A percentile compares a stretch with the other conserved stretches of the same genome.
Conservation (phyloP, 257 asterid species). For the Solanum pennellii region DNA sequence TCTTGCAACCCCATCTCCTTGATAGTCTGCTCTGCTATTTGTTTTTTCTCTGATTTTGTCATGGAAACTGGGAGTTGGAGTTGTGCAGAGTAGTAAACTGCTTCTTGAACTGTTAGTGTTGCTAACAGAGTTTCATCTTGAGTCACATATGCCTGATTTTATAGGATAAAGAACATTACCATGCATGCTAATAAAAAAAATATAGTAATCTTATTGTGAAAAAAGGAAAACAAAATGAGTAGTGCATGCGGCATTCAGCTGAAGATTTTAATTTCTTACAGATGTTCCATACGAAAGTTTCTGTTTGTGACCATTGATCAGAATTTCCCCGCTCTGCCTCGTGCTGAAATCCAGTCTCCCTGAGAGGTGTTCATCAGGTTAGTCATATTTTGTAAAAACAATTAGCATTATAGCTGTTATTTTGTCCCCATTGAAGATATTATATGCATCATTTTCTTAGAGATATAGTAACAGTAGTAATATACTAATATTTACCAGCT, state of each 20-base stretch:
- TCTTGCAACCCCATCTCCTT: slow-evolving; percentile 23
- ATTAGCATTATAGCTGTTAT: neutral
- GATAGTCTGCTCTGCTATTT: slow-evolving; percentile 12
- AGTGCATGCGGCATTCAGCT: neutral
- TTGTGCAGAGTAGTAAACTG: slow-evolving; percentile 19
- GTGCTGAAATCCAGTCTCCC: slow-evolving; percentile 9
- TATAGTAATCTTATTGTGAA: neutral
- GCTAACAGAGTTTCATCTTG: slow-evolving; percentile 9
- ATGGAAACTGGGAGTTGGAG: slow-evolving; percentile 16
- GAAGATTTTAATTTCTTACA: neutral
- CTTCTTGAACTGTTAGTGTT: slow-evolving; percentile 16
- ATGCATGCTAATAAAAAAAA: neutral
- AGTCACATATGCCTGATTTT: slow-evolving; percentile 22
- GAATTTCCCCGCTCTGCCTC: slow-evolving; percentile 15
- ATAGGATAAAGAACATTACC: neutral
- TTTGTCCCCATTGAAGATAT: neutral
- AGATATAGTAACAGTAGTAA: no score
- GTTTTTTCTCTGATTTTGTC: slow-evolving; percentile 8
- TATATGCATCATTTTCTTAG: neutral
- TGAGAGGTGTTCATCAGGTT: neutral
- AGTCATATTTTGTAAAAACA: neutral
- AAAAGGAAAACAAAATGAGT: neutral
- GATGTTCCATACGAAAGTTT: slow-evolving; percentile 19
- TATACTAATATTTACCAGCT: slow-evolving; percentile 1
- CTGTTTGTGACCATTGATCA: slow-evolving; percentile 14